Percentiles rank a stretch among this genome's conserved stretches.
Evolutionary conservation across 257 asterid genomes (phyloP).

Genomic region (Euphrasia confusa): DNA sequence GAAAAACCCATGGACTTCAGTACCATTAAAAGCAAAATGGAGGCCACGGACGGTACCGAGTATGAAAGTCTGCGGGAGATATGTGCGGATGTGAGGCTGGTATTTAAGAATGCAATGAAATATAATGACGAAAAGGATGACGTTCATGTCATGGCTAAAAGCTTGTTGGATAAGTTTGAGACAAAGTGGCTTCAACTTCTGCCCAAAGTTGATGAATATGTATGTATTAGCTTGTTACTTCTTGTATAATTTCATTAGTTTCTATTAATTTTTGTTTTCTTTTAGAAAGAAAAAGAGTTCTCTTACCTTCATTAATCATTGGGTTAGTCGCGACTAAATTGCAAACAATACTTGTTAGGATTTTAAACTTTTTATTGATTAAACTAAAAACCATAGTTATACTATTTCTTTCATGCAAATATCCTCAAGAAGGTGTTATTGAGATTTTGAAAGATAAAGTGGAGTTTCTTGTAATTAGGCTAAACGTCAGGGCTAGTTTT

Average conservation of each 20-base stretch:
- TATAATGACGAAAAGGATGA: constrained; percentile 73
- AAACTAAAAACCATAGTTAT: too few relatives aligned
- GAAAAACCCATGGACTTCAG: constrained; percentile 97
- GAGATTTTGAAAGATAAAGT: background rate
- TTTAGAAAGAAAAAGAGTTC: background rate
- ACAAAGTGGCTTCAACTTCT: constrained; percentile 80
- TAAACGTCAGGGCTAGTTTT: constrained; percentile 6
- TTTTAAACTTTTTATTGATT: too few relatives aligned
- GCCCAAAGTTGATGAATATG: constrained; percentile 96
- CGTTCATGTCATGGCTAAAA: constrained; percentile 86
- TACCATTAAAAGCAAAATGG: constrained; percentile 77
- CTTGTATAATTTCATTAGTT: background rate
- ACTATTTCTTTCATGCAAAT: background rate
- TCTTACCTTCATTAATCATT: background rate
- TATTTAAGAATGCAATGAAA: constrained; percentile 89
- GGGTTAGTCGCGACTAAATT: background rate
- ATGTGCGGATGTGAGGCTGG: constrained; percentile 79
- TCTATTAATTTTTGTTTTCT: background rate
- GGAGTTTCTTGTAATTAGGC: constrained; percentile 1
- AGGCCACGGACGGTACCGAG: constrained; percentile 72
- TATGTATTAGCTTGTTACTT: constrained; percentile 30
- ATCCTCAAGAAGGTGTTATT: background rate
- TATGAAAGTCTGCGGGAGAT: constrained; percentile 80
- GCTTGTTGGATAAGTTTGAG: constrained; percentile 75
- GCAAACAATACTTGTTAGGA: too few relatives aligned